phyloP scores from a whole-genome alignment of 2,329 filamentous ascomycete species.

The Fusarium heterosporum region DNA sequence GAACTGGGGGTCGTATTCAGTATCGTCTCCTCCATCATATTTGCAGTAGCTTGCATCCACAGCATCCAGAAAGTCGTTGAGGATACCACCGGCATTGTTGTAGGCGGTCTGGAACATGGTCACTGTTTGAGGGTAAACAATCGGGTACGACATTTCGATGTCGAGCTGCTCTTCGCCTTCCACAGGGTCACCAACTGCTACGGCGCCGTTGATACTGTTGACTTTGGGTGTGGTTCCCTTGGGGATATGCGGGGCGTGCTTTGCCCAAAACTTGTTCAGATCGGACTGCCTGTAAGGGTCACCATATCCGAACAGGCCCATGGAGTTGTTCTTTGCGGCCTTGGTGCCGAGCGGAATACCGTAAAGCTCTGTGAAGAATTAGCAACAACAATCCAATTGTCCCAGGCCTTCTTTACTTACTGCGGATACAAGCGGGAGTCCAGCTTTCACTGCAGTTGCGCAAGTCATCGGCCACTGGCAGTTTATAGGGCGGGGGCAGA shows the following conservation, averaged over 20 bases:
- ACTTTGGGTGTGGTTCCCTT: conserved; percentile 1
- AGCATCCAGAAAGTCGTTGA: conserved; percentile 3
- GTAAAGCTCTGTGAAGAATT: not conserved
- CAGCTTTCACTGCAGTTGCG: conserved; percentile 7
- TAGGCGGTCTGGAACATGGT: not conserved
- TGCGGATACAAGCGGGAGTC: conserved; percentile 9
- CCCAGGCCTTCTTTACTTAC: not conserved
- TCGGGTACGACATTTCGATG: conserved; percentile 1
- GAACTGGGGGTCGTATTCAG: not conserved
- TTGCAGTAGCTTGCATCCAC: conserved; percentile 12
- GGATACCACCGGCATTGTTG: not conserved
- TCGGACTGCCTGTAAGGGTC: not conserved
- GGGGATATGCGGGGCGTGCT: not conserved
- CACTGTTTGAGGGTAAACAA: conserved; percentile 1
- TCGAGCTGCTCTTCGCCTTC: conserved; percentile 6
- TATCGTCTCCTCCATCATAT: conserved; percentile 2
- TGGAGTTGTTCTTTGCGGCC: not conserved
- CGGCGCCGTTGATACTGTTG: conserved; percentile 3
- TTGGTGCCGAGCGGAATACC: not conserved
- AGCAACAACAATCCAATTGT: rapidly evolving
- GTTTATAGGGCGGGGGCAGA: not conserved
- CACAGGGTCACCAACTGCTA: not conserved
- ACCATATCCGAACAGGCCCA: not conserved
- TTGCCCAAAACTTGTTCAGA: conserved; percentile 1
- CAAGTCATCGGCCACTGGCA: not conserved